A percentile compares a stretch with the other conserved stretches of the same genome.
These are phyloP conservation scores for Stemphylium beticola DNA, from an alignment of 2,329 filamentous ascomycete species.

Conservation along the genomic window DNA sequence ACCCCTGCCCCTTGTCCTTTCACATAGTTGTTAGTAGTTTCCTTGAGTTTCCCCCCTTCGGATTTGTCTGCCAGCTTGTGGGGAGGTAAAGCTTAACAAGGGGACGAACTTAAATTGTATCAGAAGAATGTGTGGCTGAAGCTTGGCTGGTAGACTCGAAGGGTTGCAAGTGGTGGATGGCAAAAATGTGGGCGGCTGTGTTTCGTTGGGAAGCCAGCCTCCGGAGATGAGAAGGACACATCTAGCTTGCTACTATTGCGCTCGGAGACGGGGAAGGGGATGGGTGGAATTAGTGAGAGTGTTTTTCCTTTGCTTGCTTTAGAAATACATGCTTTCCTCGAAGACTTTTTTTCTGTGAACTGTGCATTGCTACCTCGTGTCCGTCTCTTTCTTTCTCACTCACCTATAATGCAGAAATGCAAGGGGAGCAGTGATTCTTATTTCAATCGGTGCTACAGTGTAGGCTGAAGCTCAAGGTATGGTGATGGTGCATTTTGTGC, in stretches of 20 bases:
- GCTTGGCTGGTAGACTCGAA: slow-evolving; percentile 29
- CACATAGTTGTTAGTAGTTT: slow-evolving; percentile 32
- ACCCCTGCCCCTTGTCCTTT: slow-evolving; percentile 38
- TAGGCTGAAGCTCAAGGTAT: too few species aligned
- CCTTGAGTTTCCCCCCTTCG: slow-evolving; percentile 45
- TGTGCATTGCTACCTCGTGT: too few species aligned
- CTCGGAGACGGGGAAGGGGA: slow-evolving; percentile 19
- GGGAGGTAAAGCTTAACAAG: slow-evolving; percentile 47
- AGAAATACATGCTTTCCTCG: slow-evolving; percentile 16
- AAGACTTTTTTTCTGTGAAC: not conserved
- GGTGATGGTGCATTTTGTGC: too few species aligned
- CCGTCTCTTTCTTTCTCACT: too few species aligned
- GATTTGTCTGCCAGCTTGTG: slow-evolving; percentile 51
- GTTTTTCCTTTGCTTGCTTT: slow-evolving; percentile 22
- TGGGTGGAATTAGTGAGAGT: slow-evolving; percentile 13
- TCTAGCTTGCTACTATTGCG: slow-evolving; percentile 37
- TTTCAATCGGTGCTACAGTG: too few species aligned
- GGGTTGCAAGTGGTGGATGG: slow-evolving; percentile 26
- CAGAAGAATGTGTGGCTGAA: slow-evolving; percentile 21
- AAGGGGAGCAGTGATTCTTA: too few species aligned
- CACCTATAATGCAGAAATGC: too few species aligned
- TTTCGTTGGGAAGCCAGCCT: slow-evolving; percentile 33
- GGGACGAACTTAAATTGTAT: slow-evolving; percentile 49
- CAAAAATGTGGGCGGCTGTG: slow-evolving; percentile 21
- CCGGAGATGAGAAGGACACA: slow-evolving; percentile 31